Evolutionary conservation across 2,329 filamentous ascomycete species (phyloP).

Genomic region (Ustulina deusta): DNA sequence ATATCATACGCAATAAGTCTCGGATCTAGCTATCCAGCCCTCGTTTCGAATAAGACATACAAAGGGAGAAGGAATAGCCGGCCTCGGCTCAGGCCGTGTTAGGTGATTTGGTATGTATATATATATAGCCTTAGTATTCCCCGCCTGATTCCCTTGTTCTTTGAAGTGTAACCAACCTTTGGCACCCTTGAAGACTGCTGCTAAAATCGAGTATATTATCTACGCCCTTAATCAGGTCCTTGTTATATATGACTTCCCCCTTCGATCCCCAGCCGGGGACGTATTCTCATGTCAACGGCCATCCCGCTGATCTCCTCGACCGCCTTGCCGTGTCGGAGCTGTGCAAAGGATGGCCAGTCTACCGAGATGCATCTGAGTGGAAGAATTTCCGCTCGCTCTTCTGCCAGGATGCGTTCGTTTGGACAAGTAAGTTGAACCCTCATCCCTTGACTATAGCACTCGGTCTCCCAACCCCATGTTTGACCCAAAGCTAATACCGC

Average conservation of each 20-base stretch:
- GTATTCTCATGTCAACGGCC: conserved; percentile 62
- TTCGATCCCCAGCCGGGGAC: conserved; percentile 46
- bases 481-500: conserved; percentile 2
- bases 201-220: not conserved
- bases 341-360: conserved; percentile 67
- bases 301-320: conserved; percentile 55
- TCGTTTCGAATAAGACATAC: not conserved
- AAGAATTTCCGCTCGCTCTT: conserved; percentile 64
- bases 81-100: not conserved
- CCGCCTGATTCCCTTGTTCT: not conserved
- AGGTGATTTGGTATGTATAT: not conserved
- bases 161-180: not conserved
- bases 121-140: not conserved
- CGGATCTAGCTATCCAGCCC: not conserved
- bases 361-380: conserved; percentile 66
- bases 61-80: conserved; percentile 3
- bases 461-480: not conserved
- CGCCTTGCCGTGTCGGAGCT: conserved; percentile 62
- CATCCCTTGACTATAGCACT: not conserved
- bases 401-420: conserved; percentile 60
- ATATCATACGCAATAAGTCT: not conserved
- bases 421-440: conserved; percentile 57
- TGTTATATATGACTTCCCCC: conserved; percentile 47
- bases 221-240: not conserved
- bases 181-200: not conserved